phyloP scores from a whole-genome alignment of 306 rosid species.

The Pachyrhizus erosus region DNA sequence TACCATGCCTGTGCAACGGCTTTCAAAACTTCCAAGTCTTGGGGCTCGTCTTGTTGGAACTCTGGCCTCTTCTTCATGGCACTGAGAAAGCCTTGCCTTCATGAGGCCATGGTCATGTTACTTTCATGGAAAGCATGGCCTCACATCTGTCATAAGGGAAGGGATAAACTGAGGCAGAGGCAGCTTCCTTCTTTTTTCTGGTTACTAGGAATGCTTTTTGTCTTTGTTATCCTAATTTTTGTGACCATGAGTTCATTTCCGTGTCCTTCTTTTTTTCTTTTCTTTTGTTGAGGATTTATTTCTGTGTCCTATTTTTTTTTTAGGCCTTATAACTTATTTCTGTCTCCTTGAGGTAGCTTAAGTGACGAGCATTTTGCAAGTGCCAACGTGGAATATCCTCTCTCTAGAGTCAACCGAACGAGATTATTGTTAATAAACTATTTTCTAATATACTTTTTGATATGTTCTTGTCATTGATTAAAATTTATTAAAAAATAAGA shows the following conservation, averaged over 20 bases:
- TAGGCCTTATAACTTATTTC: too few relatives aligned
- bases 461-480: too few relatives aligned
- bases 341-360: neutral
- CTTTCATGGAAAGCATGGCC: slow-evolving; percentile 49
- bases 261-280: neutral
- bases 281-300: too few relatives aligned
- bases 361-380: neutral
- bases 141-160: slow-evolving; percentile 37
- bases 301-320: too few relatives aligned
- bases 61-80: slow-evolving; percentile 69
- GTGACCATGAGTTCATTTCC: slow-evolving; percentile 20
- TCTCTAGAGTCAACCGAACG: neutral
- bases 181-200: neutral
- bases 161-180: slow-evolving; percentile 43
- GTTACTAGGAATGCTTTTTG: neutral
- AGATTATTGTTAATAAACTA: too few relatives aligned
- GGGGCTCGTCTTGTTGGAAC: slow-evolving; percentile 8
- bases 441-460: too few relatives aligned
- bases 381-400: neutral
- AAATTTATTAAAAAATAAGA: too few relatives aligned
- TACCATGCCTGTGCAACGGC: slow-evolving; percentile 95
- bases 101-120: slow-evolving; percentile 48
- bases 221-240: slow-evolving; percentile 43
- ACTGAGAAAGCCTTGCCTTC: slow-evolving; percentile 36
- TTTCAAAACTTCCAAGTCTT: slow-evolving; percentile 71